These are phyloP conservation scores for Alternaria infectoria DNA, from an alignment of 2,329 filamentous ascomycete genomes.

Conservation along the genomic window DNA sequence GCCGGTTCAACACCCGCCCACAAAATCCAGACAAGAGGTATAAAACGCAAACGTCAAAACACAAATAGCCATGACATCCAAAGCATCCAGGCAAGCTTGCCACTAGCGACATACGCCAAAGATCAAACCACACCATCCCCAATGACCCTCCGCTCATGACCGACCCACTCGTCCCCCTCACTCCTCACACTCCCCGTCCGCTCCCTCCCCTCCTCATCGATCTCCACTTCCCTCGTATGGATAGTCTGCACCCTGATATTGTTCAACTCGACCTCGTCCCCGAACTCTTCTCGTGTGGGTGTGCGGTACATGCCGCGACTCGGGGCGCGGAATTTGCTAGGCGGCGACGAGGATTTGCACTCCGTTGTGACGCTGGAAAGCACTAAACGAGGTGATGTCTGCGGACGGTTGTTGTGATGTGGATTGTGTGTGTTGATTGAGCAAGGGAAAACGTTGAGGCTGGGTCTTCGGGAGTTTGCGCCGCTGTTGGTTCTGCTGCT, in stretches of 20 bases:
- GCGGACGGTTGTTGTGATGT: neutral
- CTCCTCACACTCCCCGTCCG: slow-evolving; percentile 4
- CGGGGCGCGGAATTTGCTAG: neutral
- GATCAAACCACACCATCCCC: neutral
- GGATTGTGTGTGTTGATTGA: neutral
- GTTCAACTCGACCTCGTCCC: slow-evolving; percentile 23
- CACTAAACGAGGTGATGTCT: neutral
- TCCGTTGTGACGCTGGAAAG: neutral
- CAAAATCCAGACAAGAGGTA: neutral
- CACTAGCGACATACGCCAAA: neutral
- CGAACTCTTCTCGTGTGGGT: slow-evolving; percentile 2
- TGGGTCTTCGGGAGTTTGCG: neutral
- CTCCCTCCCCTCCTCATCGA: slow-evolving; percentile 5
- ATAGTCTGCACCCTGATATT: slow-evolving; percentile 24
- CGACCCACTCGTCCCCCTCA: neutral
- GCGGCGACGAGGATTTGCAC: neutral
- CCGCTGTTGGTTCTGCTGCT: neutral
- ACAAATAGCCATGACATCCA: neutral
- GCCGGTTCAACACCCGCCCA: neutral
- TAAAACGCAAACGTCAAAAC: neutral
- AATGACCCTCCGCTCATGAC: neutral
- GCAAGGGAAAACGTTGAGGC: neutral
- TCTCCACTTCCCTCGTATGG: slow-evolving; percentile 15
- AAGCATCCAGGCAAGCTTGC: neutral
- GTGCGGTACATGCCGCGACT: neutral